Evolutionary conservation across 495 filamentous ascomycete genomes (phyloP).

Genomic region (Daldinia bambusicola): DNA sequence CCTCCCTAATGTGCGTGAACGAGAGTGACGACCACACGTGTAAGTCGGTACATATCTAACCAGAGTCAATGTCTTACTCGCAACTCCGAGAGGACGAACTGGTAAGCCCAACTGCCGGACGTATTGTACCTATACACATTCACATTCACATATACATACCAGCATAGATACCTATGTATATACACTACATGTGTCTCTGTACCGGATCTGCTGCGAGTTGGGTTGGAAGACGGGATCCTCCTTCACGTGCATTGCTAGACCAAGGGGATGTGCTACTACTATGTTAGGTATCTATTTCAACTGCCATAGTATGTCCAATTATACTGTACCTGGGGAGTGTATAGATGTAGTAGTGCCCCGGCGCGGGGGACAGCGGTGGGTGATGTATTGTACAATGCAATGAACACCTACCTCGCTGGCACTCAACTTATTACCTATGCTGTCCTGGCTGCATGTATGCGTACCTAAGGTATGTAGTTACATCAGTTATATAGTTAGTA

Average conservation of each 20-base stretch:
- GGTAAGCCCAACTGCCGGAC: background rate
- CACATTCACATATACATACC: background rate
- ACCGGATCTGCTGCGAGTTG: constrained; percentile 9
- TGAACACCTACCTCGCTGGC: too few relatives aligned
- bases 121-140: background rate
- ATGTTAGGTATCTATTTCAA: too few relatives aligned
- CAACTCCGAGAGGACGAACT: constrained; percentile 34
- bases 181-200: constrained; percentile 7
- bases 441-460: too few relatives aligned
- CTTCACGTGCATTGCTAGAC: constrained; percentile 42
- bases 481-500: too few relatives aligned
- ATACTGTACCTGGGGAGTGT: too few relatives aligned
- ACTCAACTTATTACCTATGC: too few relatives aligned
- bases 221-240: constrained; percentile 26
- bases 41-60: background rate
- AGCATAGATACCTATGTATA: too few relatives aligned
- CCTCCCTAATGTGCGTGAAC: constrained; percentile 25
- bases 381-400: constrained; percentile 3
- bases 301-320: too few relatives aligned
- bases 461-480: too few relatives aligned
- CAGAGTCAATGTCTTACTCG: constrained; percentile 1
- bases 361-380: constrained; percentile 3
- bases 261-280: too few relatives aligned
- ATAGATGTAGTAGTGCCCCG: too few relatives aligned
- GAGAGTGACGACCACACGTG: constrained; percentile 5